phyloP scores from a whole-genome alignment of 1,139 yeast species.

The Pichia sp. region DNA sequence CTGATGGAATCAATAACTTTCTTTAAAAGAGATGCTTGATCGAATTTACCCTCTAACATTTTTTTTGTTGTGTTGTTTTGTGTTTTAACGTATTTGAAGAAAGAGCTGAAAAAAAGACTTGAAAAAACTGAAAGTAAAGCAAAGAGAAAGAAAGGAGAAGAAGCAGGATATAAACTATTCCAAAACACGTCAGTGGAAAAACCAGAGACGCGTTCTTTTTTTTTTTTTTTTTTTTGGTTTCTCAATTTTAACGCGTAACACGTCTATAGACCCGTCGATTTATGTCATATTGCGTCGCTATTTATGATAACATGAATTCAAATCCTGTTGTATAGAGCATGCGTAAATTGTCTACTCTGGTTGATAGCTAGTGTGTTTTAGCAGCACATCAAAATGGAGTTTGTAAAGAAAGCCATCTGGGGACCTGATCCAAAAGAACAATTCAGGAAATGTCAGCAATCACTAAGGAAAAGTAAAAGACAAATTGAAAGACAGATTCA shows the following conservation, averaged over 20 bases:
- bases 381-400: slow-evolving; percentile 41
- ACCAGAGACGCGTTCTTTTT: neutral
- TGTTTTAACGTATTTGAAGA: neutral
- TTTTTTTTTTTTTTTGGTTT: too few relatives aligned
- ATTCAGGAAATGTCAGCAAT: slow-evolving; percentile 63
- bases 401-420: slow-evolving; percentile 75
- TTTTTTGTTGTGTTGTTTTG: slow-evolving; percentile 5
- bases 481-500: slow-evolving; percentile 69
- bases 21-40: slow-evolving; percentile 85
- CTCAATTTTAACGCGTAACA: too few relatives aligned
- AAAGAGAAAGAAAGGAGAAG: neutral
- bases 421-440: slow-evolving; percentile 97
- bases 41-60: slow-evolving; percentile 97
- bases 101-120: neutral
- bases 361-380: too few relatives aligned
- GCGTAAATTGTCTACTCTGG: too few relatives aligned
- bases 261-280: too few relatives aligned
- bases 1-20: slow-evolving; percentile 87
- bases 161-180: neutral
- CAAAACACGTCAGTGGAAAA: neutral
- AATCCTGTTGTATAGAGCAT: too few relatives aligned
- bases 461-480: slow-evolving; percentile 78
- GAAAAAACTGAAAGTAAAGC: neutral
- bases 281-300: too few relatives aligned
- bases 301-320: too few relatives aligned